Percentiles rank a stretch among this genome's conserved stretches.
These are phyloP conservation scores for Plantago lanceolata DNA, from an alignment of 305 asterid genomes.

Conservation along the genomic window DNA sequence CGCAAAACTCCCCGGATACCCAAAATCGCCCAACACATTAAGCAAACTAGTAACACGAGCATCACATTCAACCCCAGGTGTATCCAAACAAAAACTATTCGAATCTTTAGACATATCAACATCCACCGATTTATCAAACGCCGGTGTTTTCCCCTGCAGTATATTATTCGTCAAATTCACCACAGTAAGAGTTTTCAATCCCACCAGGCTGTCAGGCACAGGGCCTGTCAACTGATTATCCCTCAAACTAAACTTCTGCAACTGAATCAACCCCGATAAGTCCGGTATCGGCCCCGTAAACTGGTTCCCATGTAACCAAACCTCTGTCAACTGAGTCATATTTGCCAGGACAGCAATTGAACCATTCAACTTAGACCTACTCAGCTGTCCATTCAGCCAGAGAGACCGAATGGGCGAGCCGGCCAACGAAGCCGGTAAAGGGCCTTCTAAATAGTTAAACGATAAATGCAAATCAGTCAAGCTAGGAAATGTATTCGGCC, in stretches of 20 bases:
- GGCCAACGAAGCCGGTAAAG: constrained; percentile 50
- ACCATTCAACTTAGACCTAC: constrained; percentile 53
- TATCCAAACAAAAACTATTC: constrained; percentile 57
- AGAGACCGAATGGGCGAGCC: constrained; percentile 49
- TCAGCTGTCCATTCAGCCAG: constrained; percentile 66
- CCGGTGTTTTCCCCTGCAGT: constrained; percentile 74
- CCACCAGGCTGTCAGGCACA: constrained; percentile 56
- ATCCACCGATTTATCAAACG: constrained; percentile 36
- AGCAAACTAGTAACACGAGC: constrained; percentile 50
- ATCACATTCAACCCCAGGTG: constrained; percentile 60
- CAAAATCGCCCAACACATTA: constrained; percentile 47
- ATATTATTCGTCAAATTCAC: constrained; percentile 68
- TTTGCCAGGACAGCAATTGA: constrained; percentile 49
- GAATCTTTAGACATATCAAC: constrained; percentile 32
- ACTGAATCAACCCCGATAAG: constrained; percentile 39
- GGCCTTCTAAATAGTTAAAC: constrained; percentile 58
- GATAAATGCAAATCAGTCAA: constrained; percentile 41
- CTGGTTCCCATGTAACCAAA: constrained; percentile 62
- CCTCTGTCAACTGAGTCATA: constrained; percentile 51
- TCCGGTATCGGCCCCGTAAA: constrained; percentile 80
- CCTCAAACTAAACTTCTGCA: constrained; percentile 54
- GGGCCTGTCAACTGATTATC: constrained; percentile 74
- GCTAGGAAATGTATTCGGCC: constrained; percentile 35
- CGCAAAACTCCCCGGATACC: constrained; percentile 57
- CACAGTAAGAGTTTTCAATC: constrained; percentile 32